Conservation (phyloP, 2,329 filamentous ascomycete genomes). For the Chrysoporthe deuterocubensis region DNA sequence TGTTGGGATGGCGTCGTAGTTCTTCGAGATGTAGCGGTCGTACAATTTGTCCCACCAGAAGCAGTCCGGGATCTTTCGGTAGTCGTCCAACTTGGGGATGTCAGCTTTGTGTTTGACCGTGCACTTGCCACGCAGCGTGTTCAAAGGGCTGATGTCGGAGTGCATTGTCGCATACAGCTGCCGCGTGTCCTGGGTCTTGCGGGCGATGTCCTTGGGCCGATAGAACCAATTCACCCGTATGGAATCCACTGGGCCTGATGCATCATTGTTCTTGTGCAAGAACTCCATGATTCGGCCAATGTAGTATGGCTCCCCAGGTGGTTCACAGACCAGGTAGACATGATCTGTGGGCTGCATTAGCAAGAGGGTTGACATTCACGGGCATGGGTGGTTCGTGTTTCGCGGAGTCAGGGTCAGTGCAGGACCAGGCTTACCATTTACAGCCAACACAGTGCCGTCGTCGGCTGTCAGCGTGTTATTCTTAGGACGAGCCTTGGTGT, state of each 20-base stretch:
- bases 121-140: constrained; percentile 91
- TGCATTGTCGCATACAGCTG: constrained; percentile 97
- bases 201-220: constrained; percentile 91
- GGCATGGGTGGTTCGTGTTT: neutral
- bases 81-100: constrained; percentile 56
- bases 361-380: neutral
- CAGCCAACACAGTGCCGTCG: constrained; percentile 80
- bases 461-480: constrained; percentile 84
- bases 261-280: constrained; percentile 78
- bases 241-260: constrained; percentile 75
- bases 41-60: constrained; percentile 99
- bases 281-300: constrained; percentile 98
- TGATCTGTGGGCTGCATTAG: constrained; percentile 54
- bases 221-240: constrained; percentile 99
- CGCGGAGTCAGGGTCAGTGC: too few relatives aligned
- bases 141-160: constrained; percentile 91
- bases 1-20: constrained; percentile 95
- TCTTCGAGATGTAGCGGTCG: constrained; percentile 96
- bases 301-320: constrained; percentile 97
- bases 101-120: constrained; percentile 87
- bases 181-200: constrained; percentile 88
- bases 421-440: constrained; percentile 72
- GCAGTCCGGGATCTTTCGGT: constrained; percentile 80
- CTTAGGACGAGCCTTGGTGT: constrained; percentile 68
- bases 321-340: constrained; percentile 96